These are phyloP conservation scores for Penstemon davidsonii DNA, from an alignment of 257 asterid genomes.

Conservation along the genomic window DNA sequence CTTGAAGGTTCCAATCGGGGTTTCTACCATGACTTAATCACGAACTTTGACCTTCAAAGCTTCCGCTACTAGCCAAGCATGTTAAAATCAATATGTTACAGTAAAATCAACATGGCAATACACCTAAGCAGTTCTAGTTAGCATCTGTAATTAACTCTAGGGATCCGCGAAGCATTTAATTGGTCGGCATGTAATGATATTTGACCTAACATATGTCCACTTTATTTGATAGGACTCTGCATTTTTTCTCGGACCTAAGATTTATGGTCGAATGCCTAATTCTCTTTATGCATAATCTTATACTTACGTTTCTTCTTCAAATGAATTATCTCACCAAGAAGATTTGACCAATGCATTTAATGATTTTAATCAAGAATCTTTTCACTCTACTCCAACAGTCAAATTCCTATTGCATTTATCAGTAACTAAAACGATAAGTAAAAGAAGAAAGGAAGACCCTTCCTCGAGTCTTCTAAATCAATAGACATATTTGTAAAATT, in stretches of 20 bases:
- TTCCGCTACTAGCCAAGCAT: background rate
- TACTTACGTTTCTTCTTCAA: background rate
- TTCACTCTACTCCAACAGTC: no score
- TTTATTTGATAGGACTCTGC: background rate
- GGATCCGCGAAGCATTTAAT: background rate
- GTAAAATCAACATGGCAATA: background rate
- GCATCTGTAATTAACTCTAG: background rate
- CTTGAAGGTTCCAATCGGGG: background rate
- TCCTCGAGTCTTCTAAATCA: no score
- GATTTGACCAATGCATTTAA: no score
- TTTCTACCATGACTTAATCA: background rate
- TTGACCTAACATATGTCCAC: background rate
- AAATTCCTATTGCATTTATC: no score
- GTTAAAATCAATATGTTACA: background rate
- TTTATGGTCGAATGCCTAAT: background rate
- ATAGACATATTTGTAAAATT: no score
- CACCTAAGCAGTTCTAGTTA: background rate
- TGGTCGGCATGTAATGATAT: background rate
- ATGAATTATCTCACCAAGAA: background rate
- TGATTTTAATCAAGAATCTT: no score
- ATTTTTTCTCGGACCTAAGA: background rate
- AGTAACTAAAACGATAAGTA: no score
- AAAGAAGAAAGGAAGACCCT: no score
- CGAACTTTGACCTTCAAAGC: constrained; percentile 1
- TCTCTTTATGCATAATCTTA: background rate